Base-by-base conservation (phyloP, 176 grass and related monocot species). In the Phoenix roebelenii region DNA sequence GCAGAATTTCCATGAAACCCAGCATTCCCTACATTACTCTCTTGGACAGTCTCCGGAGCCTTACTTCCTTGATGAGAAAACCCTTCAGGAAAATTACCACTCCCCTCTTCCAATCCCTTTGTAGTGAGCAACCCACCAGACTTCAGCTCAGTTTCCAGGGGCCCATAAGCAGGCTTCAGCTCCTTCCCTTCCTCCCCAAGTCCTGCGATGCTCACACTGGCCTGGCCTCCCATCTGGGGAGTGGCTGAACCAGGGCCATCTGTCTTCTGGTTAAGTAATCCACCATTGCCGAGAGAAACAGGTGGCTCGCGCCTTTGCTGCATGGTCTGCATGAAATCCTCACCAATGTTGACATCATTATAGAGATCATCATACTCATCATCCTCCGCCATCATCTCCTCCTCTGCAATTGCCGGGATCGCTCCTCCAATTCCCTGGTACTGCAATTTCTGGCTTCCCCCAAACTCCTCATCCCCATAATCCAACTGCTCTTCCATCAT, bases 301-400 rank as follows among this genome's bases (percentile, higher is more conserved):
- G 16, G 22, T 16, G 12, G 19, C 0, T 22, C 17, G 24, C 1
- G 1, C 17, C 24, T 23, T 25, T 25, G 20, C 35, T 60, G 48
- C 15, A 72, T 32, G 58, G 58, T 29, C 44, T 53, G 57, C 16
- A 60, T 49, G 25, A 54, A 72, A 14, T 57, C 69, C 3, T 72
- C 69, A 5, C 69, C 58, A 5, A 72, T 32, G 55, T 70, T 59
- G 30, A 59, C 55, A 50, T 70, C 67, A 18, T 32, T 70, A 22
- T 70, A 59, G 35, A 70, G 44, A 48, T 59, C 55, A 12, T 70
- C 67, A n/a, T 5, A 70, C 16, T 70, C 68, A 25, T 72, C 69
- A 58, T 72, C 69, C 22, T 72, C 58, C 25, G 58, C 58, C 39
- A 60, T 51, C 23, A 72, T 60, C 32, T 71, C 68, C 68, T 71